phyloP scores from a whole-genome alignment of 2,329 filamentous ascomycete species.

The Alternaria triticimaculans region DNA sequence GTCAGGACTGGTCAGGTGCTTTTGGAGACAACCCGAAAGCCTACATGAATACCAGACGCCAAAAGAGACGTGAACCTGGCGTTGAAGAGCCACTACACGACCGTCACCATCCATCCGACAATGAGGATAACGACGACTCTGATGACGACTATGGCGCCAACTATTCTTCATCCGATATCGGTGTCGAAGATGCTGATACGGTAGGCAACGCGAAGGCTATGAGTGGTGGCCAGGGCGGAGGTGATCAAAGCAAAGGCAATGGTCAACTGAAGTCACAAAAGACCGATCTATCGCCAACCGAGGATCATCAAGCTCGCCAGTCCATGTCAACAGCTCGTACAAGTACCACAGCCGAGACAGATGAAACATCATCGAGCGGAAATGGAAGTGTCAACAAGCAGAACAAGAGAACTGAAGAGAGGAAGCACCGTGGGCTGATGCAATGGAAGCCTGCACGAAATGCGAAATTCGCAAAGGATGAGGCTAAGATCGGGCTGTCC shows the following conservation, averaged over 20 bases:
- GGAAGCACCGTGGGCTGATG: constrained; percentile 89
- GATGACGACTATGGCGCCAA: constrained; percentile 47
- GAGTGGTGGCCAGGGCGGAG: constrained; percentile 25
- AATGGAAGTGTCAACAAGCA: constrained; percentile 71
- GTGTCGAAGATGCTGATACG: constrained; percentile 63
- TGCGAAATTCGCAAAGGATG: constrained; percentile 83
- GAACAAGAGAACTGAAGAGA: constrained; percentile 74
- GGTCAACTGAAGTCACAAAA: constrained; percentile 31
- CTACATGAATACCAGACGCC: constrained; percentile 61
- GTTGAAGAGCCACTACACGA: constrained; percentile 60
- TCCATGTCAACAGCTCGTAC: constrained; percentile 40
- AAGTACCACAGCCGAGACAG: constrained; percentile 27
- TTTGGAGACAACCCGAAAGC: constrained; percentile 78
- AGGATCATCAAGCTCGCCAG: constrained; percentile 21
- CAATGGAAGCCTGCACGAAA: constrained; percentile 94
- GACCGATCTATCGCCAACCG: constrained; percentile 39
- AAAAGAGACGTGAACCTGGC: constrained; percentile 64
- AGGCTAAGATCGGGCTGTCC: constrained; percentile 78
- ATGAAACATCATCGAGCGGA: constrained; percentile 50
- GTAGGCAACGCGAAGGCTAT: constrained; percentile 32
- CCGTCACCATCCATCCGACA: constrained; percentile 55
- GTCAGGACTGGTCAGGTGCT: constrained; percentile 84
- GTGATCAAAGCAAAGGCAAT: constrained; percentile 21
- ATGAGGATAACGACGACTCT: constrained; percentile 50
- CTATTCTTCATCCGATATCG: constrained; percentile 59